Evolutionary conservation across 495 filamentous ascomycete genomes (phyloP).

Genomic region (Hypoxylon perforatum): DNA sequence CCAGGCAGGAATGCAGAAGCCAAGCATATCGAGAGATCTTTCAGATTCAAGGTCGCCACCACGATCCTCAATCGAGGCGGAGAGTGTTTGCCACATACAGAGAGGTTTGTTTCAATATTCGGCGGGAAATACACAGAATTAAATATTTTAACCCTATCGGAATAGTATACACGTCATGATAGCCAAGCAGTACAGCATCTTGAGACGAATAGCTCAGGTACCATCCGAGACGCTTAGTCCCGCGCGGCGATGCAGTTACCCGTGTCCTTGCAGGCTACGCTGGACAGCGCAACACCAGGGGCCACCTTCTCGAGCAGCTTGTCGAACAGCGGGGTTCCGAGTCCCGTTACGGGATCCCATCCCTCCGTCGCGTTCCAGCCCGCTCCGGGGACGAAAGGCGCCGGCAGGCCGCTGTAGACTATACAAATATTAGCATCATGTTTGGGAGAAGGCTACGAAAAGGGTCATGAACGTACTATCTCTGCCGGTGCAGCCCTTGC

Average conservation of each 20-base stretch:
- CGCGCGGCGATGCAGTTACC: slow-evolving; percentile 5
- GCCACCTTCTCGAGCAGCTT: slow-evolving; percentile 43
- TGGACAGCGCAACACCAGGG: slow-evolving; percentile 21
- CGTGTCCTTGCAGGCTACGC: slow-evolving; percentile 1
- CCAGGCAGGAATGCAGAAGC: no score
- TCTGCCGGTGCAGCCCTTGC: slow-evolving; percentile 61
- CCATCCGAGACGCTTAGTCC: not conserved
- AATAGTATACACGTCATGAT: no score
- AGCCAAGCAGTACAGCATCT: not conserved
- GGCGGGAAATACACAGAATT: no score
- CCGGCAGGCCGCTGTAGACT: slow-evolving; percentile 40
- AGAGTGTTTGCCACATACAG: no score
- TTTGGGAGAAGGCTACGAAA: not conserved
- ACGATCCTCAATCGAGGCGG: no score
- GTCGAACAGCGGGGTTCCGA: slow-evolving; percentile 51
- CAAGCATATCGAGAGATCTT: no score
- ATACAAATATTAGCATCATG: slow-evolving; percentile 5
- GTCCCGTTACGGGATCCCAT: slow-evolving; percentile 58
- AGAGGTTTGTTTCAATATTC: no score
- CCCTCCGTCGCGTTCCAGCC: slow-evolving; percentile 69
- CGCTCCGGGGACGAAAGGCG: slow-evolving; percentile 60
- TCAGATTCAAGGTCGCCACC: no score
- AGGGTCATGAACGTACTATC: slow-evolving; percentile 30
- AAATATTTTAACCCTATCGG: no score
- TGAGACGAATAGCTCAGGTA: not conserved